phyloP scores from a whole-genome alignment of 2,329 filamentous ascomycete species.

The Fusarium sambucinum region DNA sequence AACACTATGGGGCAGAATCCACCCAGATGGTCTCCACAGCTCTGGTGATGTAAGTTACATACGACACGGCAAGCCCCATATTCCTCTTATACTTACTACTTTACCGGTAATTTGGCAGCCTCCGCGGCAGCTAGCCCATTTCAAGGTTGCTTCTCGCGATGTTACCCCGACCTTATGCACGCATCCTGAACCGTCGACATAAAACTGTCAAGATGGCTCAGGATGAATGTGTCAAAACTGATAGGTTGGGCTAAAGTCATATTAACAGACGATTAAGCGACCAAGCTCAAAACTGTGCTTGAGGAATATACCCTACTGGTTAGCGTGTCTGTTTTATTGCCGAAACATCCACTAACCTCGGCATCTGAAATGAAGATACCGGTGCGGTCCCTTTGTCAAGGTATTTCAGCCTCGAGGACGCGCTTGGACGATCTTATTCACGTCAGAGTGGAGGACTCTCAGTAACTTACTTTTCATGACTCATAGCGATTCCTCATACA shows the following conservation, averaged over 20 bases:
- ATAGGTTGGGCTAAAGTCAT: conserved; percentile 2
- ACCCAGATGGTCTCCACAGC: conserved; percentile 13
- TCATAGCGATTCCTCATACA: not conserved
- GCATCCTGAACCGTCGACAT: conserved; percentile 14
- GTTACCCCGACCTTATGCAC: conserved; percentile 3
- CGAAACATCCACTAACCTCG: conserved; percentile 35
- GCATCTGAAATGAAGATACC: conserved; percentile 26
- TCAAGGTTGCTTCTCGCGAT: conserved; percentile 17
- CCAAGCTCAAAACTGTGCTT: conserved; percentile 18
- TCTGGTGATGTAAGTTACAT: conserved; percentile 2
- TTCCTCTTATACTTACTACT: not conserved
- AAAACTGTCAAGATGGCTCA: conserved; percentile 8
- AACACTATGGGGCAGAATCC: conserved; percentile 25
- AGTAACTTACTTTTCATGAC: not conserved
- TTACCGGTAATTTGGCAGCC: conserved; percentile 11
- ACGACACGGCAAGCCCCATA: conserved; percentile 18
- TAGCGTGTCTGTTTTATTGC: conserved; percentile 13
- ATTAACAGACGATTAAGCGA: not conserved
- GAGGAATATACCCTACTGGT: conserved; percentile 8
- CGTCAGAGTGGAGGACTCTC: conserved; percentile 15
- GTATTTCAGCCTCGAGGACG: conserved; percentile 15
- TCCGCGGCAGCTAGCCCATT: conserved; percentile 21
- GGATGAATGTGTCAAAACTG: conserved; percentile 9
- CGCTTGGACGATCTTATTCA: conserved; percentile 6
- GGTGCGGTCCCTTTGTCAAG: conserved; percentile 19